These are phyloP conservation scores for Viridothelium virens DNA, from an alignment of 495 filamentous ascomycete species.

Conservation along the genomic window DNA sequence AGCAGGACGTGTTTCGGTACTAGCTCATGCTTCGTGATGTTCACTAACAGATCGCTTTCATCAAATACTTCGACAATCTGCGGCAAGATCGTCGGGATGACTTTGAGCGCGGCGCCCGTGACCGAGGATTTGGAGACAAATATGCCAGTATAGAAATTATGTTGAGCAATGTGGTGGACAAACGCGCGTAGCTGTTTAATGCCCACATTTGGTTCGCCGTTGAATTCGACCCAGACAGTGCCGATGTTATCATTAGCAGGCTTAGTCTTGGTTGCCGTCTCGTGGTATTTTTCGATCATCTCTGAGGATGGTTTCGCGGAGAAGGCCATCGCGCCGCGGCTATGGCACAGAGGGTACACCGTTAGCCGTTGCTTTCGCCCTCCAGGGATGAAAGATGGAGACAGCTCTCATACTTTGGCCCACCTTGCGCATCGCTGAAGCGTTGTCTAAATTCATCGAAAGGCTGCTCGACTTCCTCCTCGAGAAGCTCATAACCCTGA, in stretches of 20 bases:
- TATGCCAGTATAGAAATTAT: slow-evolving; percentile 81
- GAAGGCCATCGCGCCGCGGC: slow-evolving; percentile 77
- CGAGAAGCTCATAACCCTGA: slow-evolving; percentile 85
- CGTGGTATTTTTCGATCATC: slow-evolving; percentile 79
- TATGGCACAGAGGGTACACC: slow-evolving; percentile 31
- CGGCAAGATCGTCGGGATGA: slow-evolving; percentile 62
- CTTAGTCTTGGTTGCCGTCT: slow-evolving; percentile 49
- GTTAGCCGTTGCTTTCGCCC: slow-evolving; percentile 29
- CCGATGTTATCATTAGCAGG: slow-evolving; percentile 57
- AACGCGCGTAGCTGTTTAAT: slow-evolving; percentile 87
- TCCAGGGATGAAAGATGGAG: slow-evolving; percentile 5
- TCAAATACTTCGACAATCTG: slow-evolving; percentile 85
- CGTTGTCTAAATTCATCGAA: slow-evolving; percentile 64
- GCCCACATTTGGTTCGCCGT: slow-evolving; percentile 64
- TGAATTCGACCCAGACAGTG: slow-evolving; percentile 90
- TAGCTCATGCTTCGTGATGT: slow-evolving; percentile 96
- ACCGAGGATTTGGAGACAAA: slow-evolving; percentile 76
- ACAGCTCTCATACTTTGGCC: slow-evolving; percentile 52
- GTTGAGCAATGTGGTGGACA: slow-evolving; percentile 65
- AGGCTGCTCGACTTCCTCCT: slow-evolving; percentile 77
- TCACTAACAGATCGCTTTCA: slow-evolving; percentile 91
- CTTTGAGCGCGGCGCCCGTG: slow-evolving; percentile 73
- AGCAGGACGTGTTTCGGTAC: slow-evolving; percentile 90
- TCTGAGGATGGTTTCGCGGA: slow-evolving; percentile 68
- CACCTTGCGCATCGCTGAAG: slow-evolving; percentile 61